Evolutionary conservation across 2,329 filamentous ascomycete species (phyloP).

Genomic region (Talaromyces sp.): DNA sequence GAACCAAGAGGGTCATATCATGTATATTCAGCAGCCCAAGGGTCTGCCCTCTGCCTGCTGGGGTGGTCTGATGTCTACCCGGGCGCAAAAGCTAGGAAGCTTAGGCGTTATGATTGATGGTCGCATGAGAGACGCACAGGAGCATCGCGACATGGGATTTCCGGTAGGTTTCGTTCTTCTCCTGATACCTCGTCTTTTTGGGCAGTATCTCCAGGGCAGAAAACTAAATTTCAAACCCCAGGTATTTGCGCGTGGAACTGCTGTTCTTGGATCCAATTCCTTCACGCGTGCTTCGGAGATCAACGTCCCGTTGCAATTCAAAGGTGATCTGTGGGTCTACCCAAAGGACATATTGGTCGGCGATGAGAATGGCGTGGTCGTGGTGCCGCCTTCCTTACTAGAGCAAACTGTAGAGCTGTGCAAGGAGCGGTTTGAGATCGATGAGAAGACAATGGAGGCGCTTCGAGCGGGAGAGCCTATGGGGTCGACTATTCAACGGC

Average conservation of each 20-base stretch:
- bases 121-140: slow-evolving; percentile 15
- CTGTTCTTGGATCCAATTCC: slow-evolving; percentile 16
- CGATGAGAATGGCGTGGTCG: slow-evolving; percentile 20
- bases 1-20: slow-evolving; percentile 19
- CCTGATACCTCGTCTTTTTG: no score
- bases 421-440: slow-evolving; percentile 20
- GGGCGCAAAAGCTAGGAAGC: slow-evolving; percentile 15
- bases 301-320: slow-evolving; percentile 18
- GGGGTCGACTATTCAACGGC: slow-evolving; percentile 15
- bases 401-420: slow-evolving; percentile 17
- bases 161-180: slow-evolving; percentile 8
- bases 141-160: slow-evolving; percentile 19
- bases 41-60: slow-evolving; percentile 16
- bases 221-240: no score
- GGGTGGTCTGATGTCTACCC: slow-evolving; percentile 20
- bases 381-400: slow-evolving; percentile 15
- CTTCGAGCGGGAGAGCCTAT: slow-evolving; percentile 17
- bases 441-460: slow-evolving; percentile 20
- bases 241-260: slow-evolving; percentile 18
- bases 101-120: slow-evolving; percentile 18
- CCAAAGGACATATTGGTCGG: slow-evolving; percentile 20
- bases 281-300: slow-evolving; percentile 21
- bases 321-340: slow-evolving; percentile 17
- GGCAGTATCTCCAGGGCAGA: no score
- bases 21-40: slow-evolving; percentile 23